Evolutionary conservation across 2,329 filamentous ascomycete species (phyloP).

Genomic region (Ophiostoma sp.): DNA sequence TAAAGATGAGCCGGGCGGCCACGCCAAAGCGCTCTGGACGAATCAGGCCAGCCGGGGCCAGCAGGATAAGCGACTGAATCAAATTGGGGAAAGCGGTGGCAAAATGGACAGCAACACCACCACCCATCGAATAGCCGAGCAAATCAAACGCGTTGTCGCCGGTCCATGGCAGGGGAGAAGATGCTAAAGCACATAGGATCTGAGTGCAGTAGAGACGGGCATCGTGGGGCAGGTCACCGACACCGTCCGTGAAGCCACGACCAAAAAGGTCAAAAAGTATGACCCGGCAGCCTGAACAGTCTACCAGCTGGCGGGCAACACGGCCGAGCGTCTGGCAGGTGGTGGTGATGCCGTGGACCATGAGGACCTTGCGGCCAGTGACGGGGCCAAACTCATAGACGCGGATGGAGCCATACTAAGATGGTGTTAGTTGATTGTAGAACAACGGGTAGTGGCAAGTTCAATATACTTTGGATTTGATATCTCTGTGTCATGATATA

Average conservation of each 20-base stretch:
- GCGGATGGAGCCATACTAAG: constrained; percentile 63
- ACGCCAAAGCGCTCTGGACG: constrained; percentile 48
- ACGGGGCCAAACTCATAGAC: constrained; percentile 80
- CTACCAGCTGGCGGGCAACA: constrained; percentile 61
- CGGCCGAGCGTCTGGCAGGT: constrained; percentile 67
- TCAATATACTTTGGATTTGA: background rate
- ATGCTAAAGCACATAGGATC: constrained; percentile 63
- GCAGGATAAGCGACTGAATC: constrained; percentile 63
- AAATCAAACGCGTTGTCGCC: constrained; percentile 55
- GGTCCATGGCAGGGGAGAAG: constrained; percentile 65
- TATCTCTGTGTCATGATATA: background rate
- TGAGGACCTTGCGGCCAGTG: constrained; percentile 64
- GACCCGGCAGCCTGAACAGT: constrained; percentile 63
- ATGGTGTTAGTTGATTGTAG: constrained; percentile 18
- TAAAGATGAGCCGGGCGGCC: constrained; percentile 47
- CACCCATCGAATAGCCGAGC: constrained; percentile 76
- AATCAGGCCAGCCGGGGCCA: constrained; percentile 75
- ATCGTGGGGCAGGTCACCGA: constrained; percentile 63
- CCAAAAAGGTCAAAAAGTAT: constrained; percentile 74
- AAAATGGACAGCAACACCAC: constrained; percentile 70
- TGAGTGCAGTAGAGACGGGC: constrained; percentile 67
- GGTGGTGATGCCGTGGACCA: constrained; percentile 80
- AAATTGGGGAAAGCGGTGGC: constrained; percentile 65
- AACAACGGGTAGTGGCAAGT: background rate
- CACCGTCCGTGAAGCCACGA: constrained; percentile 60